These are phyloP conservation scores for Talaromyces funiculosus DNA, from an alignment of 2,329 filamentous ascomycete species.

Conservation along the genomic window DNA sequence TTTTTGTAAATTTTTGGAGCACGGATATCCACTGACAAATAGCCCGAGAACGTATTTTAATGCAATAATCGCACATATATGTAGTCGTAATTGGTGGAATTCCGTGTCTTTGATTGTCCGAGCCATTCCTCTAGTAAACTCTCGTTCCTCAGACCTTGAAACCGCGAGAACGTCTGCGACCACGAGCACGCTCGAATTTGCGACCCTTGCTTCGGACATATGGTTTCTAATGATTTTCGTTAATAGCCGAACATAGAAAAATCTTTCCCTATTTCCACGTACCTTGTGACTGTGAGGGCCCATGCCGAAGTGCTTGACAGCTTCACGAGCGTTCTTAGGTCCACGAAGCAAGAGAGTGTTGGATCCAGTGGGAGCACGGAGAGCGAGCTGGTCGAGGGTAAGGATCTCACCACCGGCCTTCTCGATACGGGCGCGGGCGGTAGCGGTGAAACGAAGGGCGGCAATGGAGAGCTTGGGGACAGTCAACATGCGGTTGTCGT, in stretches of 20 bases:
- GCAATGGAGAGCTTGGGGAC: conserved; percentile 91
- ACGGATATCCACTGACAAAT: conserved; percentile 2
- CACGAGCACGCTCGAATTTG: conserved; percentile 99
- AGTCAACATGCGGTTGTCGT: conserved; percentile 89
- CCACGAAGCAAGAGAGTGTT: conserved; percentile 97
- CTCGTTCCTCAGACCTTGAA: conserved; percentile 88
- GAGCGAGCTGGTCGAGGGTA: conserved; percentile 94
- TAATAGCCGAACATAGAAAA: neutral
- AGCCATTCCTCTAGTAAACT: conserved; percentile 13
- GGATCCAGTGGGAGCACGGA: conserved; percentile 88
- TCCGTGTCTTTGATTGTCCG: conserved; percentile 8
- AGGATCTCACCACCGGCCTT: conserved; percentile 92
- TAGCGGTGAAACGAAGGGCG: conserved; percentile 93
- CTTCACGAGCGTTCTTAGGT: conserved; percentile 96
- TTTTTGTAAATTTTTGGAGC: conserved; percentile 3
- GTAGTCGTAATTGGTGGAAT: conserved; percentile 1
- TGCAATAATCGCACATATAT: conserved; percentile 3
- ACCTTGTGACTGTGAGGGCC: conserved; percentile 98
- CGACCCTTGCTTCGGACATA: conserved; percentile 97
- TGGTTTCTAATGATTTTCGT: conserved; percentile 66
- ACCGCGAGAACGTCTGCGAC: conserved; percentile 94
- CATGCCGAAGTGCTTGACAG: conserved; percentile 98
- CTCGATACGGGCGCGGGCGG: conserved; percentile 85
- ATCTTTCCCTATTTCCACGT: conserved; percentile 27
- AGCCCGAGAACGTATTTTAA: conserved; percentile 6